phyloP scores from a whole-genome alignment of 1,284 basidiomycete genomes.

The Pascua guehoae region DNA sequence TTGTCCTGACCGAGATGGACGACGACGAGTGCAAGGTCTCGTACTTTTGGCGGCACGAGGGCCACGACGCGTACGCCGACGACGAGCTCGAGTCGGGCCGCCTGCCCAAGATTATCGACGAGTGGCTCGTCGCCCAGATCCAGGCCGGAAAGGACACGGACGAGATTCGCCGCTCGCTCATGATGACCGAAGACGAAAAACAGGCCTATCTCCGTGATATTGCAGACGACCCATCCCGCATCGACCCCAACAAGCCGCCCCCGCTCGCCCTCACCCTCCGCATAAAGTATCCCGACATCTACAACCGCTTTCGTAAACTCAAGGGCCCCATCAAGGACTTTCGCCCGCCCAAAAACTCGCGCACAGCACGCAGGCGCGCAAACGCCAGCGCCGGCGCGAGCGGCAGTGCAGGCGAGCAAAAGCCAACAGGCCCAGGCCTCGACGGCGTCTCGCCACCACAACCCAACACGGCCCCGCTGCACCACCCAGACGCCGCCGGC shows the following conservation, averaged over 20 bases:
- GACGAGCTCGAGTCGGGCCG: constrained; percentile 35
- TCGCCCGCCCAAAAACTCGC: constrained; percentile 28
- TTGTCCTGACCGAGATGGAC: constrained; percentile 42
- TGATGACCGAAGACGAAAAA: constrained; percentile 40
- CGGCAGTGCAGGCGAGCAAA: too few relatives aligned
- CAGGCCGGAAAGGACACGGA: constrained; percentile 38
- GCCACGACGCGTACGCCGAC: constrained; percentile 43
- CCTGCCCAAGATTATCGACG: constrained; percentile 42
- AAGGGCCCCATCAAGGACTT: constrained; percentile 41
- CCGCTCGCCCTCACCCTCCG: constrained; percentile 35
- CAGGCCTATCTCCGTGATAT: constrained; percentile 33
- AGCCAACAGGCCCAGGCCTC: too few relatives aligned
- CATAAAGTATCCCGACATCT: constrained; percentile 47
- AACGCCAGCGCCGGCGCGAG: not conserved
- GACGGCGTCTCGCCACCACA: not conserved
- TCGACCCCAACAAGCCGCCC: constrained; percentile 36
- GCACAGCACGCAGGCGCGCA: constrained; percentile 8
- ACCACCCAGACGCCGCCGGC: not conserved
- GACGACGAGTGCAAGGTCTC: constrained; percentile 36
- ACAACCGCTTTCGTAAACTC: constrained; percentile 46
- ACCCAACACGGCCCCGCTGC: not conserved
- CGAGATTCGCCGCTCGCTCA: constrained; percentile 35
- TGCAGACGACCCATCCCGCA: constrained; percentile 30
- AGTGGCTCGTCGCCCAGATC: constrained; percentile 43
- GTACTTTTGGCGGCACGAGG: constrained; percentile 45